A percentile compares a stretch with the other conserved stretches of the same genome.
Evolutionary conservation across 2,329 filamentous ascomycete species (phyloP).

Genomic region (Aspergillus ustus): DNA sequence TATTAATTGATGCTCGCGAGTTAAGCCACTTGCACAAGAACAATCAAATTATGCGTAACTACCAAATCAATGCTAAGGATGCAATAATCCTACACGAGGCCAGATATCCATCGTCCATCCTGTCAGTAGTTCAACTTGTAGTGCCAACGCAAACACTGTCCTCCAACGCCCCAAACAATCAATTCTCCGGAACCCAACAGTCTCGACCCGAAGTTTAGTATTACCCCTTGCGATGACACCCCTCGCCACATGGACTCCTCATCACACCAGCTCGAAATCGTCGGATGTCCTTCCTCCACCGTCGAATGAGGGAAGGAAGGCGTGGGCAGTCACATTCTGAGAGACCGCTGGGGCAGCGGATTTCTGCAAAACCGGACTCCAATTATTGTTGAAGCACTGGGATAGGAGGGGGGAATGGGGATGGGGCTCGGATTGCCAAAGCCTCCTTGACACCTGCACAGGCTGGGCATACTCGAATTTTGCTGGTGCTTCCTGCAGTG

Average conservation of each 20-base stretch:
- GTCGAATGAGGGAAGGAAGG: slow-evolving; percentile 35
- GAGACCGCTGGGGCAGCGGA: slow-evolving; percentile 32
- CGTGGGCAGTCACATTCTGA: slow-evolving; percentile 38
- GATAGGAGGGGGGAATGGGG: slow-evolving; percentile 26
- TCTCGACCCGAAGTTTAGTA: background rate
- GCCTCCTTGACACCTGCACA: slow-evolving; percentile 18
- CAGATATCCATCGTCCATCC: slow-evolving; percentile 13
- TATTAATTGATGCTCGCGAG: slow-evolving; percentile 11
- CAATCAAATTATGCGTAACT: slow-evolving; percentile 8
- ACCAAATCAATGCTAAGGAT: slow-evolving; percentile 15
- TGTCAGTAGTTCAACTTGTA: slow-evolving; percentile 5
- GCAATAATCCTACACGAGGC: slow-evolving; percentile 13
- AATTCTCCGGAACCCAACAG: background rate
- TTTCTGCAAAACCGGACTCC: slow-evolving; percentile 29
- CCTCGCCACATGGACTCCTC: slow-evolving; percentile 6
- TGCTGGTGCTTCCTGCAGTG: slow-evolving; percentile 1
- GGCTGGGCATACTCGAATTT: slow-evolving; percentile 1
- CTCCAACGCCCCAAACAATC: slow-evolving; percentile 1
- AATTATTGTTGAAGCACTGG: slow-evolving; percentile 27
- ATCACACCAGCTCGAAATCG: slow-evolving; percentile 10
- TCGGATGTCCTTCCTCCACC: slow-evolving; percentile 29
- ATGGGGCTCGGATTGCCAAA: slow-evolving; percentile 24
- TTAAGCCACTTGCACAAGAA: background rate
- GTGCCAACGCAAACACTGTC: slow-evolving; percentile 5
- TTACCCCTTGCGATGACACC: slow-evolving; percentile 8